Base-by-base conservation (phyloP, 192 early-diverging fungal genomes). In the Coemansia sp. region DNA sequence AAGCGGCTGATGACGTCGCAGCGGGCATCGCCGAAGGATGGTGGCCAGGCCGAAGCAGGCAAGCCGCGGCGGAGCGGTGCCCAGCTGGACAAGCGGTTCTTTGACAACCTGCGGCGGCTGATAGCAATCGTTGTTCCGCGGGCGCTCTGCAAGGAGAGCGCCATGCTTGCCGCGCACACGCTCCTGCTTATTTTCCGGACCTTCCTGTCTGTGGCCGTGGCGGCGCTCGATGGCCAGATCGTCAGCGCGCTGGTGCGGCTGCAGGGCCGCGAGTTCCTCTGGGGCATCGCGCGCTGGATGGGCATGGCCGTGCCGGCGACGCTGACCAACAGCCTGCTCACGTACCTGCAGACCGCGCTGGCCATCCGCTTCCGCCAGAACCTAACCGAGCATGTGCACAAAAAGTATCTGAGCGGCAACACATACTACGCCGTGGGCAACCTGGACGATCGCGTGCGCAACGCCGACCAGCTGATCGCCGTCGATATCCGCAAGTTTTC, bases 401-500 rank as follows among this genome's bases (percentile, higher is more conserved):
- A 86, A 52, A 76, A 91, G 67, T 98, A 96, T 74, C 82, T 96
- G 28, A 74, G 78, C 16, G 89, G 91, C 76, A 94, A 91, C 87
- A 96, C 93, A 16, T 98, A 93, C 74, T 98, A 98, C 72, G 88
- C 92, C 24, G 85, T 94, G 29, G 89, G 89, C 46, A 97, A 98
- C 77, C 78, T 97, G 57, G 95, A 97, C 71, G 90, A 95, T 74
- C 84, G 95, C 36, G 90, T 96, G 69, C 86, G 89, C 69, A 93
- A 93, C 67, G 89, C 91, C 14, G 92, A 94, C 74, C 94, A 96
- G 87, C 61, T 83, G 42, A 88, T 94, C 45, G 90, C 95, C 3
- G 90, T 93, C 25, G 97, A 99, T 70, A 87, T 94, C 51, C 85
- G 82, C 72, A 94, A 91, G 70, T 99, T 99, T 78, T 91, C 91